Conservation (phyloP, 176 grass and related monocot species). For the Chrysopogon serrulatus region DNA sequence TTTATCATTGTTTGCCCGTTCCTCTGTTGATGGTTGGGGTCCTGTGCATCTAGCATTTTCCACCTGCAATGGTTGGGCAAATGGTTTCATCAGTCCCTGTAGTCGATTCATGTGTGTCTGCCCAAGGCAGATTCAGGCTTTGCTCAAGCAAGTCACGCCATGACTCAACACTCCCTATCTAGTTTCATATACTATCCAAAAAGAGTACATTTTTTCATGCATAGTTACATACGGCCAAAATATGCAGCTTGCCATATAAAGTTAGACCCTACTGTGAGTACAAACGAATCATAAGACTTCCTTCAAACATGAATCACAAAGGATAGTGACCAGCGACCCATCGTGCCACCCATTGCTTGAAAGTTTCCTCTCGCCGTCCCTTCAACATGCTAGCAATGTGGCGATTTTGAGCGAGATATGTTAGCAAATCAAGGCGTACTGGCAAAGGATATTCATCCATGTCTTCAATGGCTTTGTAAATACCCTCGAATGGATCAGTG, state of each 20-base stretch:
- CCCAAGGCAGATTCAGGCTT: not conserved
- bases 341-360: not conserved
- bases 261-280: not conserved
- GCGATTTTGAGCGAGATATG: not conserved
- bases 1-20: not conserved
- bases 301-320: not conserved
- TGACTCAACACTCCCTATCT: not conserved
- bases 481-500: not conserved
- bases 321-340: not conserved
- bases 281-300: not conserved
- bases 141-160: not conserved
- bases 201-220: not conserved
- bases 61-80: too few relatives aligned
- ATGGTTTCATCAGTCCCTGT: not conserved
- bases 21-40: not conserved
- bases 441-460: not conserved
- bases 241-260: not conserved
- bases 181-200: not conserved
- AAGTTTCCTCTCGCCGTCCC: not conserved
- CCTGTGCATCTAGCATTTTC: too few relatives aligned
- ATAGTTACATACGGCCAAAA: not conserved
- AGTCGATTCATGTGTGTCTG: not conserved
- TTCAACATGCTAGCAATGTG: not conserved
- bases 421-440: not conserved
- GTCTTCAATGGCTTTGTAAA: not conserved